Base-by-base conservation (phyloP, 129 eudicot genomes). In the Calendula officinalis region DNA sequence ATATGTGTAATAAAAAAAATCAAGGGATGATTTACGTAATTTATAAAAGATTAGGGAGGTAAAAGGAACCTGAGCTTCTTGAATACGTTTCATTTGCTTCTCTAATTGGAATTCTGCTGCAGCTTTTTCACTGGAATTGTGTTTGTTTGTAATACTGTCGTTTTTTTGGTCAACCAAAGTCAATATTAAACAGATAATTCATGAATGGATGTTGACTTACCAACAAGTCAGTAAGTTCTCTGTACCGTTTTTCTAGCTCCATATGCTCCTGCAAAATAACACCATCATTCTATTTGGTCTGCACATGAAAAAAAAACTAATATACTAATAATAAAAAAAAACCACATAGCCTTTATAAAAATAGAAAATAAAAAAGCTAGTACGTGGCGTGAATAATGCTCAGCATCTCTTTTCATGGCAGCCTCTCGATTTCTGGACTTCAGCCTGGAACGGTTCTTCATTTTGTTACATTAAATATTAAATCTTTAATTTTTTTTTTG, bases 391-490 rank as follows among this genome's bases (percentile, higher is more conserved):
- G 99, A 92, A 77, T 92, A 92, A 76, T 92, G 99, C 64, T 92
- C 99, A 70, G 99, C 99, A 86, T 92, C 99, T 78, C 99, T 86
- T 76, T 85, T 92, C 95, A 92, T 85, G 56, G 99, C 85, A 83
- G 99, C 95, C 89, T 79, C 95, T 85, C 87, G 81, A 62, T 69
- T 92, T 92, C 66, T 92, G 99, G 58, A 88, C 63, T 77, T 92
- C 99, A 75, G 99, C 96, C 99, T 92, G 83, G 46, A 60, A 60
- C 60, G 42, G 44, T 56, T 56, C 43, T 34, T 73, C 66, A 64
- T 56, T 37, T 64, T 46, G 63, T 17, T 45, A 56, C 56, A 44
- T 54, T 6, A n/a, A 5, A n/a, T n/a, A 62, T 51, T 35, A 39
- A 34, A 60, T n/a, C n/a, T n/a, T n/a, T n/a, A n/a, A n/a, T n/a